phyloP scores from a whole-genome alignment of 352 stramenopile species.

The Phytophthora palmivora region DNA sequence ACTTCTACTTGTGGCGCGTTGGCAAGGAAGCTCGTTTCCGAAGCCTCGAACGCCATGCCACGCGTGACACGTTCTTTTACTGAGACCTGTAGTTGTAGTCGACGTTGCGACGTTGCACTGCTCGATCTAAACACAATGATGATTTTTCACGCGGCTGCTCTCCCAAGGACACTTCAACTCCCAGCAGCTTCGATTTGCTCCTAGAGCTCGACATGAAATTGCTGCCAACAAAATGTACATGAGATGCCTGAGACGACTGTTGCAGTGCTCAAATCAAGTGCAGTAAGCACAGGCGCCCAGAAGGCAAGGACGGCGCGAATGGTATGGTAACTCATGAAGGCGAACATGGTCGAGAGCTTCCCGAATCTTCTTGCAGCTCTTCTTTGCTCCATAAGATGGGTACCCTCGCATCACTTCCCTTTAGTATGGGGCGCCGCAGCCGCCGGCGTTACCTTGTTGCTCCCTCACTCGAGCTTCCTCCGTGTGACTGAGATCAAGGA shows the following conservation, averaged over 20 bases:
- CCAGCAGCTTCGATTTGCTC: conserved; percentile 22
- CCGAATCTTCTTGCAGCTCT: conserved; percentile 20
- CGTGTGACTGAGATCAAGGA: conserved; percentile 12
- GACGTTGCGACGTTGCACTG: conserved; percentile 5
- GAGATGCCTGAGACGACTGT: conserved; percentile 3
- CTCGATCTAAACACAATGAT: conserved; percentile 19
- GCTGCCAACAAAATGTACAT: background rate
- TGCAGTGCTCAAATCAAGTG: background rate
- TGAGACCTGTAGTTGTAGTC: conserved; percentile 20
- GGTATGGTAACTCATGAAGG: conserved; percentile 27
- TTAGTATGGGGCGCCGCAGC: conserved; percentile 15
- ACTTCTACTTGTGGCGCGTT: conserved; percentile 79
- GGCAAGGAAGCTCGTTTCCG: conserved; percentile 81
- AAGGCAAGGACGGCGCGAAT: conserved; percentile 28
- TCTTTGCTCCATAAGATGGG: conserved; percentile 34
- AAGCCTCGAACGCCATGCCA: conserved; percentile 71
- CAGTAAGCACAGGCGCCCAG: background rate
- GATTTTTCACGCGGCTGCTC: conserved; percentile 35
- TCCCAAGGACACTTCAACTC: conserved; percentile 31
- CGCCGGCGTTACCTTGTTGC: conserved; percentile 21
- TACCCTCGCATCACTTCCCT: conserved; percentile 7
- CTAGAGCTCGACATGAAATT: background rate
- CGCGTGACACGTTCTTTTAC: conserved; percentile 77
- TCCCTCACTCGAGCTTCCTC: conserved; percentile 31
- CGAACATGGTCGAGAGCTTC: conserved; percentile 13